phyloP scores from a whole-genome alignment of 2,329 filamentous ascomycete genomes.

The Aspergillus sp. region DNA sequence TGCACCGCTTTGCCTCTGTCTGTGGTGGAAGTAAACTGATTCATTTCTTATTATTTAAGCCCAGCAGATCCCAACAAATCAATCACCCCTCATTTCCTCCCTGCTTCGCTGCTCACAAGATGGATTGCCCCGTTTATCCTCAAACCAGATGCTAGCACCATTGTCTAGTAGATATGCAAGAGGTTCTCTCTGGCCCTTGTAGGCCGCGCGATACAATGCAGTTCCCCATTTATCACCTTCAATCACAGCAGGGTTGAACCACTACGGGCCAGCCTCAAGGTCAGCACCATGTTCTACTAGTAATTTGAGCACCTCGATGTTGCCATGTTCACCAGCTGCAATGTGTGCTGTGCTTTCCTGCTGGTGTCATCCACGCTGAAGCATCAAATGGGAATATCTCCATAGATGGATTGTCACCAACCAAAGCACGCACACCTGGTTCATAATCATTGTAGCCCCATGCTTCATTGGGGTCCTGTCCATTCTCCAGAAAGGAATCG shows the following conservation, averaged over 20 bases:
- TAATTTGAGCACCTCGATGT: background rate
- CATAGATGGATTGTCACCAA: background rate
- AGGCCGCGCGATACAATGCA: background rate
- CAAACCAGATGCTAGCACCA: background rate
- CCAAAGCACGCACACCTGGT: background rate
- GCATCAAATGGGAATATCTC: background rate
- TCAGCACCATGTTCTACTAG: background rate
- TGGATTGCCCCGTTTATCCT: background rate
- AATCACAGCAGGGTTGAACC: background rate
- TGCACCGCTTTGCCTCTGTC: constrained; percentile 9
- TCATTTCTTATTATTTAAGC: background rate
- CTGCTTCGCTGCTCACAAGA: background rate
- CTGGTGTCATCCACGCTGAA: background rate
- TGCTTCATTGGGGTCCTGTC: background rate
- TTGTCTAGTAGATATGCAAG: background rate
- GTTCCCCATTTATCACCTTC: background rate
- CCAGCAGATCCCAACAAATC: background rate
- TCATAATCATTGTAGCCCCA: background rate
- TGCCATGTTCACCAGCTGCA: background rate
- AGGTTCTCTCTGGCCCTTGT: background rate
- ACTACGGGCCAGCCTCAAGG: background rate
- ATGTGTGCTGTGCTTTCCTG: background rate
- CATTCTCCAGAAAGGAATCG: background rate
- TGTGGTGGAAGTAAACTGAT: constrained; percentile 5
- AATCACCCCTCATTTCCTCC: background rate